Evolutionary conservation across 495 filamentous ascomycete species (phyloP), one percentile per base, ranked within the genome.

Genomic region (Aspergillus haitiensis): DNA sequence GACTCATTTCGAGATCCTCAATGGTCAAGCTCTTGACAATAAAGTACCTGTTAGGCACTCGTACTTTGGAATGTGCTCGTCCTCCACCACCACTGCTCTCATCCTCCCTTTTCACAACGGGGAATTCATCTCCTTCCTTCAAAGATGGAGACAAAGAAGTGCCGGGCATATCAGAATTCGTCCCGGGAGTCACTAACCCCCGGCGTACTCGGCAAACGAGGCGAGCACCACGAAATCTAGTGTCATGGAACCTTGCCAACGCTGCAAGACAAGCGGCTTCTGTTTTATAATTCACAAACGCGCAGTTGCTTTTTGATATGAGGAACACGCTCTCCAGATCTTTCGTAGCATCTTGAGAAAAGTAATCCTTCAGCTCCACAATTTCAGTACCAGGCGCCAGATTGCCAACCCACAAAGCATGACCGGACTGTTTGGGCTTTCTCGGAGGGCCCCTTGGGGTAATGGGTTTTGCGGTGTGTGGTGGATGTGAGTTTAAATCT

Each of bases 271-370:
- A 96, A 16, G 88, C 84, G 11, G 73, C 76, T 61, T 96, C 94
- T 45, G 89, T 90, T 60, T 86, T 88, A 67, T 96, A 98, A 67
- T 98, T 98, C 67, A 96, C 90, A 78, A 98, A 98, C 0, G 93
- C 94, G 68, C 94, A 98, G 66, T 97, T 97, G 72, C 92, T 97
- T 70, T 96, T 98, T 5, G 94, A 94, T 32, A 98, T 98, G 27
- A 97, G 78, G 63, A 97, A 97, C 21, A 98, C 81, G 42, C 92
- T 96, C 71, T 96, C 90, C 37, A 98, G 84, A 18, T 92, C 89
- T 47, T 79, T 72, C 0, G 82, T 86, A 0, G 90, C 87, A 58
- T 93, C 92, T 58, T 82, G 85, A 31, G 91, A 96, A 55, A 97
- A 96, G 68, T 97, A 88, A 61, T 96, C 88, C 58, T 97, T 96